These are phyloP conservation scores for Phytophthora multivora DNA, from an alignment of 352 stramenopile genomes.

Conservation along the genomic window DNA sequence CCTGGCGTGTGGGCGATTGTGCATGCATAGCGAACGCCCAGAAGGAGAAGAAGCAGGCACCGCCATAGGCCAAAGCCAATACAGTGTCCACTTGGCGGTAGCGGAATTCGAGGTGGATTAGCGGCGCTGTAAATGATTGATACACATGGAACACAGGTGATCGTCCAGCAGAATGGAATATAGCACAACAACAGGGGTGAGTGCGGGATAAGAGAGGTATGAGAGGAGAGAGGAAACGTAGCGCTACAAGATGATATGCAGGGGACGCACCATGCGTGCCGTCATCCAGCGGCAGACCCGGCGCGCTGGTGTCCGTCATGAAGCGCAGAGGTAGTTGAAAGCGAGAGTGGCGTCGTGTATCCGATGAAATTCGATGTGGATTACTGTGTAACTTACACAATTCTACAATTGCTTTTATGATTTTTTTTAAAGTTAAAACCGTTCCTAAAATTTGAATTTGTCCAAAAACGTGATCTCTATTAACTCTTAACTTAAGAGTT, in stretches of 20 bases:
- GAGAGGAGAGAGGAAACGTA: not conserved
- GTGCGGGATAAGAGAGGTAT: conserved; percentile 1
- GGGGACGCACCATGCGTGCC: conserved; percentile 27
- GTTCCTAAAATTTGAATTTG: too few species aligned
- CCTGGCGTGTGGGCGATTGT: conserved; percentile 56
- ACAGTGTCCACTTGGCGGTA: conserved; percentile 85
- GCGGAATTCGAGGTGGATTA: conserved; percentile 79
- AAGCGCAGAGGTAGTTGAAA: conserved; percentile 3
- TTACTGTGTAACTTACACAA: too few species aligned
- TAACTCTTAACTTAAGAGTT: too few species aligned
- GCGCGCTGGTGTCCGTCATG: conserved; percentile 33
- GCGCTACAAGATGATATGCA: not conserved
- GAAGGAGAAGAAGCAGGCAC: conserved; percentile 80
- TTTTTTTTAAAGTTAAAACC: too few species aligned
- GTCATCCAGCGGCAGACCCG: conserved; percentile 22
- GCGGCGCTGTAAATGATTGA: conserved; percentile 38
- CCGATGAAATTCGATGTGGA: not conserved
- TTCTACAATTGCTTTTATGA: too few species aligned
- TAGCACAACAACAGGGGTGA: conserved; percentile 5
- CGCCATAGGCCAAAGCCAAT: conserved; percentile 73
- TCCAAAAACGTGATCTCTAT: too few species aligned
- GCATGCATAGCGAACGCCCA: conserved; percentile 79
- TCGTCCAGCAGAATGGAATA: not conserved
- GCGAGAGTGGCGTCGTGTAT: conserved; percentile 3
- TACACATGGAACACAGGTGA: conserved; percentile 7